Evolutionary conservation across 1,284 basidiomycete species (phyloP).

Genomic region (Marasmius fiardii): DNA sequence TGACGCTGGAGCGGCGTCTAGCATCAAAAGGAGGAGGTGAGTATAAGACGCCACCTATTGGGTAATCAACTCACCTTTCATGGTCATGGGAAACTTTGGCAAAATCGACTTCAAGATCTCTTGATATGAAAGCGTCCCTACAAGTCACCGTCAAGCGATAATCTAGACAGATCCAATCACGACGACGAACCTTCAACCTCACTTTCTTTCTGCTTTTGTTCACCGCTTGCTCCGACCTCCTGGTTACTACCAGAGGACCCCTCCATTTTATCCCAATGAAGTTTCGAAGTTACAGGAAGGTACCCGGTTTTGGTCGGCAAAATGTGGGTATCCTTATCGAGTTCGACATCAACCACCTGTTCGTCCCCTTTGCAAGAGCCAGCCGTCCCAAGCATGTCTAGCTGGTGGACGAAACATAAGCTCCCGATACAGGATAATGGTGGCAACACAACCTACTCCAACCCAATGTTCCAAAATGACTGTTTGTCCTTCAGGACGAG

Average conservation of each 20-base stretch:
- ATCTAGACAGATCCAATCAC: neutral
- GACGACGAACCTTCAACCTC: constrained; percentile 24
- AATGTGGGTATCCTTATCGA: constrained; percentile 59
- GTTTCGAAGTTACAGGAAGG: constrained; percentile 25
- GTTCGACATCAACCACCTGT: constrained; percentile 68
- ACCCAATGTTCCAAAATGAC: constrained; percentile 68
- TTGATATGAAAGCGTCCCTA: constrained; percentile 22
- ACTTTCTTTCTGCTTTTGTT: neutral
- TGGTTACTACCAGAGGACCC: constrained; percentile 2
- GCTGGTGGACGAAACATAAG: constrained; percentile 30
- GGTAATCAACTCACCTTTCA: constrained; percentile 40
- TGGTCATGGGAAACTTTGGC: constrained; percentile 56
- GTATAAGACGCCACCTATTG: neutral
- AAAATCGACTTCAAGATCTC: constrained; percentile 40
- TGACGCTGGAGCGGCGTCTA: neutral
- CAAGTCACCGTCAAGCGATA: neutral
- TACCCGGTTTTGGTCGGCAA: constrained; percentile 34
- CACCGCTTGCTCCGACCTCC: neutral
- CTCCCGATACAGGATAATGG: neutral
- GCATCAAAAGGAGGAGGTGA: constrained; percentile 9
- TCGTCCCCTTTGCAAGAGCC: constrained; percentile 58
- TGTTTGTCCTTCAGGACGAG: constrained; percentile 23
- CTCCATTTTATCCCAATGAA: constrained; percentile 27
- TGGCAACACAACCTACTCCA: constrained; percentile 43
- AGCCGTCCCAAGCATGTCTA: constrained; percentile 52